These are phyloP conservation scores for Fusarium tanahbumbuense DNA, from an alignment of 2,329 filamentous ascomycete genomes.

Conservation along the genomic window DNA sequence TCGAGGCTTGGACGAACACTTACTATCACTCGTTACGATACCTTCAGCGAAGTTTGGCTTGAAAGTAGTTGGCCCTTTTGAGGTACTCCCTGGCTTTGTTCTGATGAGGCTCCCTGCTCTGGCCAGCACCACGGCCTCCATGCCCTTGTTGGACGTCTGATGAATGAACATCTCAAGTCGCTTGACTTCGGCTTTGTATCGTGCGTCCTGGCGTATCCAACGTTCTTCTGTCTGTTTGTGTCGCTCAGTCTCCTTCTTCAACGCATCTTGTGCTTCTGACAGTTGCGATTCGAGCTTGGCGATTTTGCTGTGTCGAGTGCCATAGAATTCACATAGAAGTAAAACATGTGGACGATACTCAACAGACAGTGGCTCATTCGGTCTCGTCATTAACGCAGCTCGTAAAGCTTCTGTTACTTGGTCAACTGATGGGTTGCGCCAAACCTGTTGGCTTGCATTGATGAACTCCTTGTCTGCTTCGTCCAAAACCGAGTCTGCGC, in stretches of 20 bases:
- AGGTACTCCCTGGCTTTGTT: neutral
- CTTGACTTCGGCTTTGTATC: constrained; percentile 48
- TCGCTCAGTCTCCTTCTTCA: constrained; percentile 51
- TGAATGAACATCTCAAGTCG: constrained; percentile 50
- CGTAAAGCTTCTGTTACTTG: constrained; percentile 60
- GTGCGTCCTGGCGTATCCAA: constrained; percentile 41
- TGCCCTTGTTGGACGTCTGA: constrained; percentile 55
- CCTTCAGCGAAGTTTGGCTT: neutral
- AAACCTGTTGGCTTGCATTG: constrained; percentile 41
- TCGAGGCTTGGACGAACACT: neutral
- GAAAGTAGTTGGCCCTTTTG: neutral
- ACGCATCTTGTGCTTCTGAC: constrained; percentile 51
- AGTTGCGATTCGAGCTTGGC: constrained; percentile 52
- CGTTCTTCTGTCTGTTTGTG: constrained; percentile 42
- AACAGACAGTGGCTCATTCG: constrained; percentile 52
- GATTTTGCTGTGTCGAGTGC: constrained; percentile 45
- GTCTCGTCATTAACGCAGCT: constrained; percentile 54
- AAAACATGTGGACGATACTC: constrained; percentile 58
- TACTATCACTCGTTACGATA: neutral
- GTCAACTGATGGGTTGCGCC: constrained; percentile 57
- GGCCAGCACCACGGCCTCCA: constrained; percentile 59
- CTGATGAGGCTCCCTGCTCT: constrained; percentile 55
- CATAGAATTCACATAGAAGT: constrained; percentile 53
- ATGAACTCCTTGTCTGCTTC: constrained; percentile 32
- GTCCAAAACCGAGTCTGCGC: constrained; percentile 6